A percentile compares a stretch with the other conserved stretches of the same genome.
phyloP scores from a whole-genome alignment of 768 basidiomycete species.

The Naematelia aurantialba region DNA sequence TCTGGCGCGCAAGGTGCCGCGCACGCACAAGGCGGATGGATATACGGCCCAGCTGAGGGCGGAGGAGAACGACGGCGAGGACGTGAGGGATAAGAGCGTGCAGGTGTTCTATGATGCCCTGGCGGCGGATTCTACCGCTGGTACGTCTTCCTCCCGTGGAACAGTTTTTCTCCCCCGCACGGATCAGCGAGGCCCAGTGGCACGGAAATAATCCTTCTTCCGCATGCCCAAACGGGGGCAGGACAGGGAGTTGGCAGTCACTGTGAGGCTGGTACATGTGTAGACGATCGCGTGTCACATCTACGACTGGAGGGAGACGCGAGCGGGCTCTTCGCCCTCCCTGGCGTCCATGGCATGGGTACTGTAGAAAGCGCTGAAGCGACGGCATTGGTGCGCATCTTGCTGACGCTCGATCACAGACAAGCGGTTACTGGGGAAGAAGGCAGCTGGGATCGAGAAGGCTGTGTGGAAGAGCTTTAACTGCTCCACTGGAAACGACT shows the following conservation, averaged over 20 bases:
- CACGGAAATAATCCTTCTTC: no score
- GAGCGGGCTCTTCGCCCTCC: no score
- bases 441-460: conserved; percentile 69
- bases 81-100: conserved; percentile 77
- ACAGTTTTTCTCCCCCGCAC: no score
- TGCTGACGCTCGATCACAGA: neutral
- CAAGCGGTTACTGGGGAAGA: conserved; percentile 56
- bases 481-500: conserved; percentile 42
- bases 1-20: conserved; percentile 39
- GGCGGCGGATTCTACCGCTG: conserved; percentile 76
- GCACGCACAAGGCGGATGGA: conserved; percentile 70
- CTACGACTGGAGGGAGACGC: no score
- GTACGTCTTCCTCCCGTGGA: no score
- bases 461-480: conserved; percentile 55
- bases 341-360: no score
- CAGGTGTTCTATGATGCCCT: conserved; percentile 90
- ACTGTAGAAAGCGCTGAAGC: no score
- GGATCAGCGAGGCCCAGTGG: no score
- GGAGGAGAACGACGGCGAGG: conserved; percentile 54
- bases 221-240: conserved; percentile 65
- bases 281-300: no score
- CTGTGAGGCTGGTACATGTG: no score
- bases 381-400: neutral
- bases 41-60: conserved; percentile 50
- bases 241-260: no score